Conservation (phyloP, 2,329 filamentous ascomycete species). For the Elsinoe arachidis region DNA sequence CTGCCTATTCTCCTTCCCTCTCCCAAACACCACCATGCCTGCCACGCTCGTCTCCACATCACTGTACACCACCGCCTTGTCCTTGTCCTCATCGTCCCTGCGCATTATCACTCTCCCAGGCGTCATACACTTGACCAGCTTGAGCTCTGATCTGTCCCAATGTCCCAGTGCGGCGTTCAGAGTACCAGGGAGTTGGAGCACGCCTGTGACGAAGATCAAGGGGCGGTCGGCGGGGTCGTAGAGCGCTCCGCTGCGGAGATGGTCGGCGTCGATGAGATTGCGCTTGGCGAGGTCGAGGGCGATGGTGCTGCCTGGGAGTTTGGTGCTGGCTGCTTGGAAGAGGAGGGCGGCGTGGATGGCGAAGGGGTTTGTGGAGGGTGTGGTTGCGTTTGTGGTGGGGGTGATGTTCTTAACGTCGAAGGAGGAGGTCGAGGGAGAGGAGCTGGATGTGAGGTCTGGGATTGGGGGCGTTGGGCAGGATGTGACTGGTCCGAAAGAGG, state of each 20-base stretch:
- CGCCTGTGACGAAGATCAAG: slow-evolving; percentile 44
- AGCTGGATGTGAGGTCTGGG: background rate
- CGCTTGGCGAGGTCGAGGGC: slow-evolving; percentile 21
- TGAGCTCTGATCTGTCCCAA: slow-evolving; percentile 25
- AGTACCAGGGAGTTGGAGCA: slow-evolving; percentile 43
- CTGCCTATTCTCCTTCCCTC: slow-evolving; percentile 4
- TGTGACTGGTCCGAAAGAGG: background rate
- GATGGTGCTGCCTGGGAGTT: slow-evolving; percentile 15
- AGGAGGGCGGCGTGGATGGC: background rate
- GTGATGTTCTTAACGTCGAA: background rate
- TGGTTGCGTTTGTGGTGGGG: background rate
- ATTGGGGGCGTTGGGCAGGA: background rate
- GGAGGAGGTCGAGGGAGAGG: background rate
- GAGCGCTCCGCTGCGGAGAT: slow-evolving; percentile 41
- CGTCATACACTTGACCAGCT: slow-evolving; percentile 24
- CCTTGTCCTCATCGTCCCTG: slow-evolving; percentile 20
- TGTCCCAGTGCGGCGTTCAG: slow-evolving; percentile 31
- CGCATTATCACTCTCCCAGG: slow-evolving; percentile 5
- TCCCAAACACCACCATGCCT: slow-evolving; percentile 38
- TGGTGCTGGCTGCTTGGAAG: background rate
- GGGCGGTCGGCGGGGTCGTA: slow-evolving; percentile 47
- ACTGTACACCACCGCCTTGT: slow-evolving; percentile 13
- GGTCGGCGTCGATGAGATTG: slow-evolving; percentile 20
- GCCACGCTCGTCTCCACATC: slow-evolving; percentile 29
- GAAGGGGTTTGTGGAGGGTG: background rate